Evolutionary conservation across 75 land plant genomes (phyloP).

Genomic region (Sequoiadendron giganteum): DNA sequence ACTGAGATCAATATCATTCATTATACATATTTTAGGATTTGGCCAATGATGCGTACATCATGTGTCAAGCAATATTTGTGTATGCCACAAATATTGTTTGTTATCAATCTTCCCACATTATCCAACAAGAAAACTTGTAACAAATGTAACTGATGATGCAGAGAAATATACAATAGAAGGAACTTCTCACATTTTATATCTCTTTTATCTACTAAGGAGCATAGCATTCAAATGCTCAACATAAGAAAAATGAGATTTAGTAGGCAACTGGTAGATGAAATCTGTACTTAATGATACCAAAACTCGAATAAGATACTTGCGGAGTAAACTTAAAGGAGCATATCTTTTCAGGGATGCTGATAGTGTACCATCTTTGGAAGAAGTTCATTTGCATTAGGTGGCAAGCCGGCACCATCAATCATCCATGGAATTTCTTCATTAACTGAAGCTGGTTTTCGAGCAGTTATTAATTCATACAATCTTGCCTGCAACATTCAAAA

Average conservation of each 20-base stretch:
- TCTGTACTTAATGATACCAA: not conserved
- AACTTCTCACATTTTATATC: not conserved
- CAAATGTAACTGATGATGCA: not conserved
- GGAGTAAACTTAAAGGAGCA: not conserved
- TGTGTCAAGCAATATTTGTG: not conserved
- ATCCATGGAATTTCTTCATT: conserved; percentile 85
- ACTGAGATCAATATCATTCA: not conserved
- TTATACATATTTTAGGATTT: not conserved
- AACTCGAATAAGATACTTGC: not conserved
- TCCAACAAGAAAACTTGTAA: not conserved
- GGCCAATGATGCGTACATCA: not conserved
- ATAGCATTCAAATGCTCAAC: not conserved
- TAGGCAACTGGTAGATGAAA: not conserved
- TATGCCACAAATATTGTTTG: not conserved
- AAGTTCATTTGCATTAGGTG: conserved; percentile 78
- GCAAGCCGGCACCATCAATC: conserved; percentile 91
- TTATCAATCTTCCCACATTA: not conserved
- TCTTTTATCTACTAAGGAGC: not conserved
- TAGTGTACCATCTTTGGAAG: conserved; percentile 57
- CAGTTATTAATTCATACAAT: conserved; percentile 77
- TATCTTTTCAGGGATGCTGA: not conserved
- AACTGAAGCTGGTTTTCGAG: conserved; percentile 34
- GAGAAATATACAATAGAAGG: not conserved
- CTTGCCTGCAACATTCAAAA: conserved; percentile 55
- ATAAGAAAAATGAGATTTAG: not conserved